Percentiles rank a stretch among this genome's conserved stretches.
These are phyloP conservation scores for Suillus plorans DNA, from an alignment of 768 basidiomycete genomes.

Conservation along the genomic window DNA sequence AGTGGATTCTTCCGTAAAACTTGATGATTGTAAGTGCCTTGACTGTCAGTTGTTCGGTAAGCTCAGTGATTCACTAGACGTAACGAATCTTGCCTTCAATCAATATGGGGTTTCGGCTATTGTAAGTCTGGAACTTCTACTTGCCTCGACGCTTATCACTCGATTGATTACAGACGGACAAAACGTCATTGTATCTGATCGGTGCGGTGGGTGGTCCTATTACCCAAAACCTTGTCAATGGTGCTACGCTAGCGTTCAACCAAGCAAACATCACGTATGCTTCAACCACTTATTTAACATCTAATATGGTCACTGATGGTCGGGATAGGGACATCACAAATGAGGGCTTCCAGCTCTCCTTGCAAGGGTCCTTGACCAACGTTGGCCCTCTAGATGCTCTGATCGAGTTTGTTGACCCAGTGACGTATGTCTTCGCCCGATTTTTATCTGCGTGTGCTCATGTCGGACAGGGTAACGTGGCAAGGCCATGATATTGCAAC, in stretches of 20 bases:
- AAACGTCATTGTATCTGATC: conserved; percentile 62
- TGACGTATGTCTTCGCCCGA: conserved; percentile 43
- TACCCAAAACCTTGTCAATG: conserved; percentile 63
- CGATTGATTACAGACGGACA: conserved; percentile 47
- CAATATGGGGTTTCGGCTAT: conserved; percentile 56
- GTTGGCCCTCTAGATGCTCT: conserved; percentile 68
- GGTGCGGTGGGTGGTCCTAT: conserved; percentile 70
- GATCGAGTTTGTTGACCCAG: conserved; percentile 64
- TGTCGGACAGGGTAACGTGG: conserved; percentile 52
- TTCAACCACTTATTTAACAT: neutral
- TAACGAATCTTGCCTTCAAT: conserved; percentile 55
- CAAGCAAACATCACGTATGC: conserved; percentile 58
- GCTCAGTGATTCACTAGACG: conserved; percentile 33
- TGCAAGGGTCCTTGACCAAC: conserved; percentile 60
- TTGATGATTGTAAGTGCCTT: conserved; percentile 61
- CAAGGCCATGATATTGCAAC: conserved; percentile 61
- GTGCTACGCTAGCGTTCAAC: conserved; percentile 51
- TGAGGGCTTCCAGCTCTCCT: conserved; percentile 59
- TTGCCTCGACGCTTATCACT: conserved; percentile 5
- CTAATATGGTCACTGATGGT: conserved; percentile 41
- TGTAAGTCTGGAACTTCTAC: conserved; percentile 32
- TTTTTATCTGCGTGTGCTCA: neutral
- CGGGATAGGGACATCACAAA: conserved; percentile 55
- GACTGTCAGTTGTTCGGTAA: neutral
- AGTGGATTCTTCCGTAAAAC: conserved; percentile 50